A percentile compares a stretch with the other conserved stretches of the same genome.
These are phyloP conservation scores for Mucor ambiguus DNA, from an alignment of 371 early-diverging fungal genomes.

Conservation along the genomic window DNA sequence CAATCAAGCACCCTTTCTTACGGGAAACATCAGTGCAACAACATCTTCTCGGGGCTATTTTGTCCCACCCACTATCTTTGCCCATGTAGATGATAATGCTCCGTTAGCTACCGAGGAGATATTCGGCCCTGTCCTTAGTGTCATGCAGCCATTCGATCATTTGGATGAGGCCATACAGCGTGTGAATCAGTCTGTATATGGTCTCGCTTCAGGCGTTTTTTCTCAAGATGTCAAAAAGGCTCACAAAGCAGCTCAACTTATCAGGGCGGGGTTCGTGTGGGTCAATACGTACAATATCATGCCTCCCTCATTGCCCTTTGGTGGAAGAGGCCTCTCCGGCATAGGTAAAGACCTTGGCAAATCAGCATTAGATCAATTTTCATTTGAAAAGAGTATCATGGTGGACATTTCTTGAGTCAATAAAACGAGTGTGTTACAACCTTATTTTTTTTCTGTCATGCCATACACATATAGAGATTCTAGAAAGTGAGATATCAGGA, in stretches of 20 bases:
- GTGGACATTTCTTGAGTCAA: constrained; percentile 5
- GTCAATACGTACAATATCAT: constrained; percentile 61
- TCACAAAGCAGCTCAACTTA: constrained; percentile 57
- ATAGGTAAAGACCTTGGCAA: constrained; percentile 77
- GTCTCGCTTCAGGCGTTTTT: constrained; percentile 81
- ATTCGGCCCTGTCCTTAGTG: constrained; percentile 82
- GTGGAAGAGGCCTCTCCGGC: constrained; percentile 84
- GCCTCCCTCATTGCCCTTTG: constrained; percentile 76
- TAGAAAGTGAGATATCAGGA: neutral
- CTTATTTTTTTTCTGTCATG: neutral
- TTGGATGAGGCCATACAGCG: constrained; percentile 69
- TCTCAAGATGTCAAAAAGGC: constrained; percentile 65
- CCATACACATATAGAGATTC: neutral
- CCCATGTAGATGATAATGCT: constrained; percentile 53
- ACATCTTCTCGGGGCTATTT: constrained; percentile 58
- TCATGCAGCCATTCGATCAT: constrained; percentile 68
- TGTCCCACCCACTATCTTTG: constrained; percentile 71
- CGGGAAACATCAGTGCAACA: constrained; percentile 11
- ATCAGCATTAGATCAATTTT: constrained; percentile 67
- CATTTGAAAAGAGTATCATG: constrained; percentile 56
- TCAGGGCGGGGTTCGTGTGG: constrained; percentile 47
- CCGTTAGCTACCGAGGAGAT: constrained; percentile 81
- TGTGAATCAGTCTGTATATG: constrained; percentile 78
- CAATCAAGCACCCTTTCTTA: constrained; percentile 3
- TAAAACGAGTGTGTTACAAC: neutral